Base-by-base conservation (phyloP, 1,284 basidiomycete genomes). In the Austropuccinia psidii region DNA sequence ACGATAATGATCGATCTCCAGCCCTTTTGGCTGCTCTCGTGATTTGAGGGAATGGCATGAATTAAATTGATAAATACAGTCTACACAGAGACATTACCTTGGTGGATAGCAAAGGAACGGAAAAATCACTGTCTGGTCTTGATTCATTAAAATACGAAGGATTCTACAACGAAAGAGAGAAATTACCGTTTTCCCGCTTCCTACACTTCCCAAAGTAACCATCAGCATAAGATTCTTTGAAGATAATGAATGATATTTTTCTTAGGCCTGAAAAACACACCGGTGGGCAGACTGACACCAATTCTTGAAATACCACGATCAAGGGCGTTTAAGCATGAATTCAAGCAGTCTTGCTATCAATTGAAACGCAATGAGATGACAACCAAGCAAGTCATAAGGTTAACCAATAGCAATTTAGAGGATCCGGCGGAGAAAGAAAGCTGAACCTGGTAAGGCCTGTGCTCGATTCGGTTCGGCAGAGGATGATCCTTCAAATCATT, bases 201-300 rank as follows among this genome's bases (percentile, higher is more conserved):
- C 61, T 64, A 21, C n/a, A 41, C 33, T 37, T 27, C n/a, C n/a
- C n/a, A n/a, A n/a, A n/a, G n/a, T n/a, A n/a, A n/a, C n/a, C n/a
- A n/a, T n/a, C n/a, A n/a, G n/a, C n/a, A n/a, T n/a, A n/a, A n/a
- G n/a, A n/a, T n/a, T n/a, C n/a, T n/a, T n/a, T n/a, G n/a, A 7
- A 43, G 11, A 41, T 6, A 43, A 41, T 60, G 19, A 60, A 24
- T 24, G 9, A 60, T 41, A 43, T 4, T 15, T 60, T 15, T 41
- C 21, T 41, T 60, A n/a, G n/a, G n/a, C n/a, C n/a, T n/a, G n/a
- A 13, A 60, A 41, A 4, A 4, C 58, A n/a, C 15, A 64, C 80
- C 81, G 24, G 94, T 96, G 11, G 93, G 93, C 0, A 93, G 84
- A 15, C 90, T 94, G 27, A 95, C 90, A n/a, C 93, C 93, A 58